Base-by-base conservation (phyloP, 805 yeast species). In the Komagataella ulmi region DNA sequence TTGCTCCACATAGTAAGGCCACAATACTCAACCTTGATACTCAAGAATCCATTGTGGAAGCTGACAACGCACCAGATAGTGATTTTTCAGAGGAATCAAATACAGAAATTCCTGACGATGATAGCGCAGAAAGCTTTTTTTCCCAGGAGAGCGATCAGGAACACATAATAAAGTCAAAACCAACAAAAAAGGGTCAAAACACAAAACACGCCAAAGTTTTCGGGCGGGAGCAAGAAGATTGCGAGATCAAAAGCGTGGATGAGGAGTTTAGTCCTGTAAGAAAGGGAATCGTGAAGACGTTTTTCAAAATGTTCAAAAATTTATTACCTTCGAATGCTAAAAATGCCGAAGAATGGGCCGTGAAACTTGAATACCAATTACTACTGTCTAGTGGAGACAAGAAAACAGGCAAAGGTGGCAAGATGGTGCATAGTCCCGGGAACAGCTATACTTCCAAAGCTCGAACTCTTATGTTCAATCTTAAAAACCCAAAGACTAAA, bases 401-500 rank as follows among this genome's bases (percentile, higher is more conserved):
- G 40, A 30, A 30, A 30, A 10, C 40, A 7, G 40, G 40, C 12
- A 30, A 8, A 30, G 40, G 40, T 4, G 40, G 19, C 10, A 44
- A 44, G 46, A 19, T 17, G 12, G 23, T 18, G 6, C 19, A 56
- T 50, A 21, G 63, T 1, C 52, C 52, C 7, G 53, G 53, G 7
- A 40, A 30, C 36, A 51, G 73, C 57, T 85, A 90, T 67, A 72
- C 85, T 50, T 85, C 80, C 57, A 79, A 82, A 66, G 77, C 85
- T 59, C 69, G 96, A 64, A 74, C 84, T 50, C 71, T 83, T 52
- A 72, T 76, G 62, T 81, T 79, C 61, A 82, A 81, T 64, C 69
- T 80, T 53, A 71, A 70, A 59, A 82, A 75, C 57, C 63, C 60
- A 52, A 85, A 81, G 65, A 84, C 81, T 57, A 69, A 69, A 48